Conservation (phyloP, 306 rosid species). For the Potentilla sterilis region DNA sequence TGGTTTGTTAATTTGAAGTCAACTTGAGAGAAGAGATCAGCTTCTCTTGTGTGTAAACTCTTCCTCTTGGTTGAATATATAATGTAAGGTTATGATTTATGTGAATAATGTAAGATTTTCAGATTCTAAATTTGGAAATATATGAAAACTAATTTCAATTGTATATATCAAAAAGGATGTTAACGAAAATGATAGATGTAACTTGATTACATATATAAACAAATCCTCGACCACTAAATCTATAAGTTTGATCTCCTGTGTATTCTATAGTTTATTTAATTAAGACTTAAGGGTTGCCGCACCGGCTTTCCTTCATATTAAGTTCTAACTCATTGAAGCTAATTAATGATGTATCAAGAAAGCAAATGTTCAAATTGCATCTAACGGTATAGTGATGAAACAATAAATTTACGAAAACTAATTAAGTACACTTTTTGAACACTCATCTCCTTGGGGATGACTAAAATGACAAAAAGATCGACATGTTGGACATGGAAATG, state of each 20-base stretch:
- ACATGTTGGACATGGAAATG: neutral
- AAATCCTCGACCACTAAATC: neutral
- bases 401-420: too few species aligned
- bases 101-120: neutral
- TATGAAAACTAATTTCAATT: too few species aligned
- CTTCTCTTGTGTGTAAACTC: slow-evolving; percentile 34
- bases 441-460: neutral
- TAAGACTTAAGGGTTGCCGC: too few species aligned
- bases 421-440: too few species aligned
- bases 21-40: slow-evolving; percentile 33
- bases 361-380: neutral
- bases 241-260: too few species aligned
- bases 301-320: too few species aligned
- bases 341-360: neutral
- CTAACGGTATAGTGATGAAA: neutral
- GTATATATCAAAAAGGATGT: too few species aligned
- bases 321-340: neutral
- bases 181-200: neutral
- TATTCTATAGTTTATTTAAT: too few species aligned
- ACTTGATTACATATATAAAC: neutral
- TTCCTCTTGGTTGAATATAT: slow-evolving; percentile 1
- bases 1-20: slow-evolving; percentile 34
- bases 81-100: neutral
- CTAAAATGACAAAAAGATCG: neutral
- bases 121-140: neutral